phyloP scores from a whole-genome alignment of 2,329 filamentous ascomycete species.

The Parastagonospora nodorum region DNA sequence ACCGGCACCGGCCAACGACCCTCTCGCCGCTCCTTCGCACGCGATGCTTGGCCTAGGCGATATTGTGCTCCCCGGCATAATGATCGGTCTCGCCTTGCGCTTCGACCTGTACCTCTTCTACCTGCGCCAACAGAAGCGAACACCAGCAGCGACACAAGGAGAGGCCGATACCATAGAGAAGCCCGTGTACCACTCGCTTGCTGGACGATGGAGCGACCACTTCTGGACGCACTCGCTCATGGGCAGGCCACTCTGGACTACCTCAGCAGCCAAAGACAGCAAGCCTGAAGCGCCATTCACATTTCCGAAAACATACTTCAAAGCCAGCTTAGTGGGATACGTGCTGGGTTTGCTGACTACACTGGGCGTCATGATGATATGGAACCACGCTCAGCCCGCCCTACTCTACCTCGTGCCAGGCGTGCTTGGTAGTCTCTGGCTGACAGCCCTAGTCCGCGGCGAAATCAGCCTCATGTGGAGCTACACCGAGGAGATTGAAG shows the following conservation, averaged over 20 bases:
- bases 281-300: constrained; percentile 39
- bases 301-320: constrained; percentile 88
- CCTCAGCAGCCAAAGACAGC: constrained; percentile 3
- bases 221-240: constrained; percentile 69
- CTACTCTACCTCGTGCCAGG: constrained; percentile 90
- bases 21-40: constrained; percentile 48
- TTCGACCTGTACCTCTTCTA: constrained; percentile 91
- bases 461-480: constrained; percentile 78
- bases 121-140: constrained; percentile 62
- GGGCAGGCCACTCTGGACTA: constrained; percentile 31
- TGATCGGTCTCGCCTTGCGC: constrained; percentile 85
- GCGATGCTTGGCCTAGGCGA: constrained; percentile 94
- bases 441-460: constrained; percentile 71
- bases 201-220: constrained; percentile 79
- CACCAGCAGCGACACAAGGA: constrained; percentile 11
- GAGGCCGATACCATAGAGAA: constrained; percentile 37
- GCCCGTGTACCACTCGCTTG: constrained; percentile 54
- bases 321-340: constrained; percentile 77
- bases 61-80: constrained; percentile 88
- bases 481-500: constrained; percentile 71
- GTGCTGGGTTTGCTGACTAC: constrained; percentile 77
- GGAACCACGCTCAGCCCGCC: constrained; percentile 83
- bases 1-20: constrained; percentile 57
- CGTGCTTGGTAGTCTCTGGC: constrained; percentile 75
- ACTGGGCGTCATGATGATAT: constrained; percentile 75